Evolutionary conservation across 345 rosid genomes (phyloP).

Genomic region (Physaria fendleri): DNA sequence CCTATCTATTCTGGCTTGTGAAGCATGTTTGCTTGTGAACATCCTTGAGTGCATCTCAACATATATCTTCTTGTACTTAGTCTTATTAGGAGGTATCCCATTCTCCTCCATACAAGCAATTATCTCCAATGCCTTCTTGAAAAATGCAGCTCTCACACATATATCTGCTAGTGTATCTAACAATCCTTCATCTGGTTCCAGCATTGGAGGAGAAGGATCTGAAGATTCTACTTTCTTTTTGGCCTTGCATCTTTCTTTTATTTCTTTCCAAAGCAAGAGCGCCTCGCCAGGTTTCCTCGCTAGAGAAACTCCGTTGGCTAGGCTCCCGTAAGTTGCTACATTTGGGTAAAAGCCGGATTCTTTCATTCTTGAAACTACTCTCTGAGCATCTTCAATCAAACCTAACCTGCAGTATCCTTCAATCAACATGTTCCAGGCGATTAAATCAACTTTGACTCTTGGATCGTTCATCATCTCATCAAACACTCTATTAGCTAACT

Average conservation of each 20-base stretch:
- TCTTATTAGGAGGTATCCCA: constrained; percentile 78
- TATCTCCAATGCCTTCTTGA: constrained; percentile 81
- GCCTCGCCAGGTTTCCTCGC: constrained; percentile 98
- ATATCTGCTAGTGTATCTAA: constrained; percentile 74
- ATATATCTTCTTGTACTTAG: constrained; percentile 76
- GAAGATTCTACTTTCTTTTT: constrained; percentile 28
- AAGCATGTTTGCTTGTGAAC: constrained; percentile 95
- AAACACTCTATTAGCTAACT: constrained; percentile 76
- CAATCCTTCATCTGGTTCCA: constrained; percentile 73
- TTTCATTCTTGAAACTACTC: constrained; percentile 55
- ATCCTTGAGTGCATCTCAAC: constrained; percentile 96
- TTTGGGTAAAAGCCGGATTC: constrained; percentile 65
- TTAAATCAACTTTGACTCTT: constrained; percentile 68
- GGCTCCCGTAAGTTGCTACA: constrained; percentile 81
- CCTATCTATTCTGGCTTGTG: constrained; percentile 73
- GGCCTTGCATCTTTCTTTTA: constrained; percentile 53
- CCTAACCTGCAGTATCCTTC: constrained; percentile 79
- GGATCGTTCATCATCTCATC: constrained; percentile 85
- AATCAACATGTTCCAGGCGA: constrained; percentile 90
- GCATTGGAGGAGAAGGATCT: constrained; percentile 30
- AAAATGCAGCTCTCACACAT: constrained; percentile 86
- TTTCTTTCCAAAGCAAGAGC: constrained; percentile 83
- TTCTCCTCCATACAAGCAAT: constrained; percentile 93
- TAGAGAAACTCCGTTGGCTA: constrained; percentile 65
- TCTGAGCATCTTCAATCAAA: constrained; percentile 77